A percentile compares a stretch with the other conserved stretches of the same genome.
phyloP scores from a whole-genome alignment of 1,284 basidiomycete genomes.

The Stereum hirsutum region DNA sequence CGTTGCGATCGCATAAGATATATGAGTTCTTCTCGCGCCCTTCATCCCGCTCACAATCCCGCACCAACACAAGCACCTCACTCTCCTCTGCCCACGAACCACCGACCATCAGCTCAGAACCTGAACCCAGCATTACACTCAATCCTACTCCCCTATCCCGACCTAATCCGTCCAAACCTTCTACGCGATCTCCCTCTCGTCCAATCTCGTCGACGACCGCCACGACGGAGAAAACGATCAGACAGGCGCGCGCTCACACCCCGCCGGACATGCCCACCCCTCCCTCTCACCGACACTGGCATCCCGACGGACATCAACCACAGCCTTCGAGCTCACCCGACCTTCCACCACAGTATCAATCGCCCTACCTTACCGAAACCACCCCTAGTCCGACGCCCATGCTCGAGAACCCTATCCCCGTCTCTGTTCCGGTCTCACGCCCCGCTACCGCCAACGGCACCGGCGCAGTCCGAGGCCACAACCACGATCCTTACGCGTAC shows the following conservation, averaged over 20 bases:
- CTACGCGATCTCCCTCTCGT: conserved; percentile 42
- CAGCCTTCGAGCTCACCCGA: no score
- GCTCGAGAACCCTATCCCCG: not conserved
- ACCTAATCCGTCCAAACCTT: conserved; percentile 32
- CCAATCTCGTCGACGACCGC: conserved; percentile 58
- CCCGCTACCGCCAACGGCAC: no score
- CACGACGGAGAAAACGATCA: conserved; percentile 40
- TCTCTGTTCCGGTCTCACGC: not conserved
- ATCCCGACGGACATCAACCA: no score
- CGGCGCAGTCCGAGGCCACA: no score
- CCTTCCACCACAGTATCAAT: conserved; percentile 3
- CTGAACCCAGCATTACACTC: conserved; percentile 15
- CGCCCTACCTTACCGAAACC: no score
- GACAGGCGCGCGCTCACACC: conserved; percentile 36
- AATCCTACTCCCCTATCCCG: conserved; percentile 15
- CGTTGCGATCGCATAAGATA: conserved; percentile 15
- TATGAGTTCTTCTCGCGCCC: conserved; percentile 23
- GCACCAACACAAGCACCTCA: conserved; percentile 20
- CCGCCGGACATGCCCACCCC: conserved; percentile 10
- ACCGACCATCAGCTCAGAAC: conserved; percentile 14
- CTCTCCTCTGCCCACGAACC: conserved; percentile 22
- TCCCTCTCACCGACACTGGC: no score
- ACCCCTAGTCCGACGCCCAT: no score
- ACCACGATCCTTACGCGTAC: conserved; percentile 5
- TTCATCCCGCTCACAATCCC: conserved; percentile 23